Base-by-base conservation (phyloP, 2,329 filamentous ascomycete genomes). In the Pestalotiopsis fici region DNA sequence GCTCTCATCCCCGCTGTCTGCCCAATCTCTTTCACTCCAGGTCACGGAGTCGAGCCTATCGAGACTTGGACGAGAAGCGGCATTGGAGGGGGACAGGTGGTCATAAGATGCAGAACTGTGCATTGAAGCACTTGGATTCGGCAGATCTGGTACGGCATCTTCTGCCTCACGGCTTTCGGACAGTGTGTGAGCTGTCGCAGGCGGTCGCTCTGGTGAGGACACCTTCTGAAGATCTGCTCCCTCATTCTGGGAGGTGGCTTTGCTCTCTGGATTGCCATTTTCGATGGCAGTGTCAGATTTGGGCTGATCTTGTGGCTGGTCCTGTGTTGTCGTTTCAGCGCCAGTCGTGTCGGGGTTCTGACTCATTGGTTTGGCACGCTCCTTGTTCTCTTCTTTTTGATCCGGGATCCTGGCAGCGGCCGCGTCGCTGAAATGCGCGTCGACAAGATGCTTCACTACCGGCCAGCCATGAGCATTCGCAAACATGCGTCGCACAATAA, bases 401-500 rank as follows among this genome's bases (percentile, higher is more conserved):
- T 95, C 92, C 1, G 88, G 85, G 1, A 87, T 90, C 18, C 86
- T 85, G 0, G 92, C 90, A 1, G 86, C 81, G 60, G 87, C 87
- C 0, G 89, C 90, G 75, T 97, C 92, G 65, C 90, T 92, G 77
- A 99, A 99, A 80, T 99, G 96, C 0, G 94, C 94, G 74, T 98
- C 95, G 64, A 96, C 95, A 23, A 98, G 82, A 80, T 99, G 96
- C 80, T 98, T 95, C 62, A 98, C 85, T 0, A 99, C 96, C 0
- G 96, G 96, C 96, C 96, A 99, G 2, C 96, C 96, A 74, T 97
- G 97, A 0, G 96, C 96, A 75, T 99, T 99, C 66, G 94, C 91
- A 78, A 99, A 99, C 91, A 94, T 97, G 66, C 96, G 91, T 18
- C 96, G 91, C 27, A 99, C 96, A 68, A 98, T 92, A 72, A 99